Evolutionary conservation across 768 basidiomycete species (phyloP).

Genomic region (Psilocybe sp.): DNA sequence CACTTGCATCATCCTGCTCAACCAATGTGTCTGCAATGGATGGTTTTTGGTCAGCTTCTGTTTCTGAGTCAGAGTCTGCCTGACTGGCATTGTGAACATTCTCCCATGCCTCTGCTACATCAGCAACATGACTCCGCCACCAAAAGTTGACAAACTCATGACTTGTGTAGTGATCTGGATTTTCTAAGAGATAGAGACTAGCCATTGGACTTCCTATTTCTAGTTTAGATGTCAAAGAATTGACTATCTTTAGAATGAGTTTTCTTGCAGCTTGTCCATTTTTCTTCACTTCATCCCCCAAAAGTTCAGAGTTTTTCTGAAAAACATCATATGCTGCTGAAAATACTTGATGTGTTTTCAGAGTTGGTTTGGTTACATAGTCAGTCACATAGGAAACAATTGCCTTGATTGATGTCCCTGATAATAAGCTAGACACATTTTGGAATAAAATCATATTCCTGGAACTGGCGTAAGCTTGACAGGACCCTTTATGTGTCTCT

Average conservation of each 20-base stretch:
- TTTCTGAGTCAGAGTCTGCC: no score
- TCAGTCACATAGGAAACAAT: constrained; percentile 37
- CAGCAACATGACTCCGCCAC: constrained; percentile 29
- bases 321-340: constrained; percentile 24
- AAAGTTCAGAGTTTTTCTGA: constrained; percentile 19
- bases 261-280: constrained; percentile 21
- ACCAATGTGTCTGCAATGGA: not conserved
- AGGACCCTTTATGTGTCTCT: no score
- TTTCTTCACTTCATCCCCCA: constrained; percentile 8
- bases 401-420: constrained; percentile 36
- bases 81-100: no score
- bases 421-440: constrained; percentile 33
- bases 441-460: no score
- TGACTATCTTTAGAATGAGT: constrained; percentile 34
- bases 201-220: constrained; percentile 38
- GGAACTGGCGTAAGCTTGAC: no score
- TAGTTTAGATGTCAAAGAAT: constrained; percentile 28
- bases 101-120: constrained; percentile 9
- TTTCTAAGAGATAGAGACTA: constrained; percentile 28
- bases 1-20: constrained; percentile 3
- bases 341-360: constrained; percentile 39
- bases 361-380: constrained; percentile 37
- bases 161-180: constrained; percentile 37
- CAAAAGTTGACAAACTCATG: constrained; percentile 29
- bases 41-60: no score